Evolutionary conservation across 2,329 filamentous ascomycete genomes (phyloP).

Genomic region (Cladosporium velox): DNA sequence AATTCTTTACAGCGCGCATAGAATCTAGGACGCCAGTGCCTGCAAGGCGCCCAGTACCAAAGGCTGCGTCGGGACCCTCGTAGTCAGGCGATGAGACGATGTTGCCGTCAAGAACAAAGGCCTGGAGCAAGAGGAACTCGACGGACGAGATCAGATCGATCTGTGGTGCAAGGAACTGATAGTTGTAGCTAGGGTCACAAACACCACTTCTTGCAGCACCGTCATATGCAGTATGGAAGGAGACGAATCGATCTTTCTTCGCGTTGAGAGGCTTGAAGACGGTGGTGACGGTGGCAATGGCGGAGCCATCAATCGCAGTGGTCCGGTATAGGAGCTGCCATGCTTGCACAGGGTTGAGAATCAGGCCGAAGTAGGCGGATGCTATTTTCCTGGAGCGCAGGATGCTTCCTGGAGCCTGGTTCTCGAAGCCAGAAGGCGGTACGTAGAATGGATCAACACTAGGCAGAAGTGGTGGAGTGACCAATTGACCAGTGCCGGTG

Average conservation of each 20-base stretch:
- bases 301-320: conserved; percentile 30
- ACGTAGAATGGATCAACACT: conserved; percentile 33
- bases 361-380: conserved; percentile 29
- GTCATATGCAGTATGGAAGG: conserved; percentile 38
- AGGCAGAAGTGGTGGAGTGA: conserved; percentile 21
- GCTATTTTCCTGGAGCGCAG: conserved; percentile 28
- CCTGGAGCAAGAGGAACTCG: conserved; percentile 30
- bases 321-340: conserved; percentile 34
- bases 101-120: conserved; percentile 28
- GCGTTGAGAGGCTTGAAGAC: conserved; percentile 31
- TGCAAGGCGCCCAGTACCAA: conserved; percentile 39
- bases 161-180: conserved; percentile 29
- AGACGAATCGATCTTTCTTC: conserved; percentile 32
- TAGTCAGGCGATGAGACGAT: conserved; percentile 46
- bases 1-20: conserved; percentile 44
- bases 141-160: conserved; percentile 27
- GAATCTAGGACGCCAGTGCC: conserved; percentile 48
- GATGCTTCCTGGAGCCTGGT: conserved; percentile 29
- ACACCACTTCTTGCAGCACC: conserved; percentile 39
- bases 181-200: conserved; percentile 44
- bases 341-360: conserved; percentile 28
- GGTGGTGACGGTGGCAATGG: conserved; percentile 32
- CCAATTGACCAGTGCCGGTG: background rate
- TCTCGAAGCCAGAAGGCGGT: conserved; percentile 31
- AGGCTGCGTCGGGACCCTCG: conserved; percentile 38